A percentile compares a stretch with the other conserved stretches of the same genome.
These are phyloP conservation scores for Thalassia testudinum DNA, from an alignment of 116 monocot genomes.

Conservation along the genomic window DNA sequence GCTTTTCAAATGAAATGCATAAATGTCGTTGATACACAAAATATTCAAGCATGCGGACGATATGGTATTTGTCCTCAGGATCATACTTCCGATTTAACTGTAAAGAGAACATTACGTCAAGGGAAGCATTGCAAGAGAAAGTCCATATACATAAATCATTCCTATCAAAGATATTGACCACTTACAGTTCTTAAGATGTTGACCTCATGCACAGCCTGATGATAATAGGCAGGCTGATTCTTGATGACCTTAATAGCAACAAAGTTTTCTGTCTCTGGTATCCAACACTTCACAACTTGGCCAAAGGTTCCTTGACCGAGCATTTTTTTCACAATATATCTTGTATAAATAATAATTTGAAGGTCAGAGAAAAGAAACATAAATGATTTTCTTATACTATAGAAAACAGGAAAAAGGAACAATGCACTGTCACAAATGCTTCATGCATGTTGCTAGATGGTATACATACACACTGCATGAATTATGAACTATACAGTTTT, in stretches of 20 bases:
- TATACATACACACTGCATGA: too few species aligned
- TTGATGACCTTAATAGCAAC: constrained; percentile 97
- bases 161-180: neutral
- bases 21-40: constrained; percentile 71
- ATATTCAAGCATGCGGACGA: constrained; percentile 83
- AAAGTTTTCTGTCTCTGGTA: constrained; percentile 49
- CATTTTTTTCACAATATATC: constrained; percentile 89
- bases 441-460: too few species aligned
- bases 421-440: too few species aligned
- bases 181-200: constrained; percentile 55
- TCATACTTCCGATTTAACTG: constrained; percentile 78
- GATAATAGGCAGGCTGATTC: constrained; percentile 85
- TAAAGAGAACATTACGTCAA: constrained; percentile 16
- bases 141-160: neutral
- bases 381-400: too few species aligned
- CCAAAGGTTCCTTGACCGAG: constrained; percentile 99
- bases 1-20: constrained; percentile 96
- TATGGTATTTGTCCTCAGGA: constrained; percentile 63
- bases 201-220: constrained; percentile 79
- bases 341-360: constrained; percentile 4
- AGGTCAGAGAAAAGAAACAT: too few species aligned
- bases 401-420: too few species aligned
- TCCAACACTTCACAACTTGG: constrained; percentile 91
- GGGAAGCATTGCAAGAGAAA: neutral
- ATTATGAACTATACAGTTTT: too few species aligned